phyloP scores from a whole-genome alignment of 1,139 yeast species.

The Schwanniomyces etchellsii region DNA sequence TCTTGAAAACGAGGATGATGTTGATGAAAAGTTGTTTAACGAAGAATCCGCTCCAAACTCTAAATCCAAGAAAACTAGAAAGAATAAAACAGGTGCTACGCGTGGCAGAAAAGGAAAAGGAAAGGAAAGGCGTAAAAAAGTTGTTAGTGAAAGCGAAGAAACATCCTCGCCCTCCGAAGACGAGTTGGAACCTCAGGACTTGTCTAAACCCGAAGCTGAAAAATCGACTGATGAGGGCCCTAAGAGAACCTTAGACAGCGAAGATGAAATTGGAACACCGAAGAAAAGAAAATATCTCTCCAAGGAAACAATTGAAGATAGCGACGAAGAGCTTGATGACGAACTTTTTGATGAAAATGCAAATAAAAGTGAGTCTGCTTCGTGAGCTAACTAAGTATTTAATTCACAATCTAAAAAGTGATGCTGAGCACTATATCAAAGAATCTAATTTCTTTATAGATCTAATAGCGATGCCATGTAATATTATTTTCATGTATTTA shows the following conservation, averaged over 20 bases:
- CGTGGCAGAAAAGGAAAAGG: constrained; percentile 15
- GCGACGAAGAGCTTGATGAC: constrained; percentile 45
- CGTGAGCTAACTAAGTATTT: constrained; percentile 1
- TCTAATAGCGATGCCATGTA: no score
- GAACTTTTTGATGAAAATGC: constrained; percentile 11
- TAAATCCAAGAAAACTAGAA: constrained; percentile 14
- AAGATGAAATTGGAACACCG: constrained; percentile 11
- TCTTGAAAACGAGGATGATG: constrained; percentile 29
- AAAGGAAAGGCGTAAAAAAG: constrained; percentile 9
- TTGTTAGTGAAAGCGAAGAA: constrained; percentile 26
- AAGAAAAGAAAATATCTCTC: constrained; percentile 29
- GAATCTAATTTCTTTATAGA: no score
- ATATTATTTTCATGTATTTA: constrained; percentile 4
- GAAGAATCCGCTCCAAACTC: constrained; percentile 20
- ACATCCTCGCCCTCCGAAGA: constrained; percentile 13
- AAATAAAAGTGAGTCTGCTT: constrained; percentile 1
- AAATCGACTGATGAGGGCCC: constrained; percentile 15
- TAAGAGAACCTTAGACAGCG: constrained; percentile 16
- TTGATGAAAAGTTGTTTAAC: constrained; percentile 22
- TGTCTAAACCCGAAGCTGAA: constrained; percentile 7
- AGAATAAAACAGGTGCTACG: constrained; percentile 11
- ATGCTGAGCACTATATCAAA: no score
- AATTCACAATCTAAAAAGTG: not conserved
- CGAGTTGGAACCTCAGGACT: constrained; percentile 13
- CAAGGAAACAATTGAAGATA: constrained; percentile 46